These are phyloP conservation scores for Ochromonadaceae sp. DNA, from an alignment of 352 stramenopile genomes.

Conservation along the genomic window DNA sequence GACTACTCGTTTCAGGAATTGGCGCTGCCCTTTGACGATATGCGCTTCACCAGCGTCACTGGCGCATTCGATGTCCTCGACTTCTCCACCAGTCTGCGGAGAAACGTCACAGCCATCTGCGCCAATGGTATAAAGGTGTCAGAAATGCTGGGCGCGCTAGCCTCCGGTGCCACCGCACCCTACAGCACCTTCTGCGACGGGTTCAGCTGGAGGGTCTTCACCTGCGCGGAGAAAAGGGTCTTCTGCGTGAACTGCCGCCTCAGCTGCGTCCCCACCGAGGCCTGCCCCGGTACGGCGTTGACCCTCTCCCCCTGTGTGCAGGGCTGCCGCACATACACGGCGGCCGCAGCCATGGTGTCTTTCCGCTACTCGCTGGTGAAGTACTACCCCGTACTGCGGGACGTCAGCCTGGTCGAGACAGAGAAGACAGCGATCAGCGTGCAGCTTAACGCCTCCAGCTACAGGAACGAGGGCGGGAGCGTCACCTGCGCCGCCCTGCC, in stretches of 20 bases:
- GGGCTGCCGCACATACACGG: neutral
- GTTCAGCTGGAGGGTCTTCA: slow-evolving; percentile 3
- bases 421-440: neutral
- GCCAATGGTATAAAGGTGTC: neutral
- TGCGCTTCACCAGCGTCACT: no score
- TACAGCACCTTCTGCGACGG: slow-evolving; percentile 8
- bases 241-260: slow-evolving; percentile 7
- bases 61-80: no score
- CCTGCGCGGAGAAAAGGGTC: neutral
- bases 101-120: neutral
- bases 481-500: no score
- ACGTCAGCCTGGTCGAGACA: neutral
- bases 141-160: neutral
- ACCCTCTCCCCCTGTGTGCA: neutral
- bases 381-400: neutral
- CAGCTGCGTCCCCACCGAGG: neutral
- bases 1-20: no score
- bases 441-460: no score
- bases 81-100: neutral
- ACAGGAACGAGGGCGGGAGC: no score
- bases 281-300: neutral
- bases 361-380: neutral
- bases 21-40: no score
- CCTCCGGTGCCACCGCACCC: neutral
- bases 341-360: neutral